Evolutionary conservation across 2,329 filamentous ascomycete genomes (phyloP), one percentile per base, ranked within the genome.

Genomic region (Aspergillus tamarii): DNA sequence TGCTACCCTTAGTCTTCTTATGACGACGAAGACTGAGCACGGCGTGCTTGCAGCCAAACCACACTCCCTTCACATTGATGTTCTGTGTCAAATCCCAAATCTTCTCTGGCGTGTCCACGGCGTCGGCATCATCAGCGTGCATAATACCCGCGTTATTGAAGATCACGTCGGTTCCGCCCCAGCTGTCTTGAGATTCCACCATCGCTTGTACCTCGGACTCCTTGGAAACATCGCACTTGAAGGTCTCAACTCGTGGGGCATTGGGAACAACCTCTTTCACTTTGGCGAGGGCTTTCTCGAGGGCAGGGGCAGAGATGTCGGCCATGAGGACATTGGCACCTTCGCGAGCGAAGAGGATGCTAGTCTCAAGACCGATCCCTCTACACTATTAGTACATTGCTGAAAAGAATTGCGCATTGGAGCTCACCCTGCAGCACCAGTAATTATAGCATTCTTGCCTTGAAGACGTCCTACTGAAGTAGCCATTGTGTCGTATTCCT

Each of bases 91-190:
- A 83, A 74, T 97, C 93, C 94, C 94, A 97, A 83, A 97, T 94
- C 72, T 88, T 89, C 82, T 97, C 93, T 57, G 92, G 89, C 1
- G 94, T 97, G 77, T 90, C 87, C 76, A 96, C 83, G 57, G 94
- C 93, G 78, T 93, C 89, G 74, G 87, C 89, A 78, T 93, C 91
- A 62, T 90, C 84, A 54, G 88, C 89, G 82, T 97, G 94, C 94
- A 97, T 97, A 79, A 97, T 97, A 61, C 94, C 94, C 23, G 94
- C 94, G 78, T 97, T 97, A 88, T 97, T 97, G 88, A 97, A 97
- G 72, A 97, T 92, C 75, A 97, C 84, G 77, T 97, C 94, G 3
- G 94, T 81, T 52, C 94, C 94, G 74, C 94, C 94, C 91, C 92
- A 96, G 62, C 87, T 76, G 78, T 97, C 94, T 63, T 94, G 82